Conservation (phyloP, 1,139 yeast genomes). For the Diutina catenulata region DNA sequence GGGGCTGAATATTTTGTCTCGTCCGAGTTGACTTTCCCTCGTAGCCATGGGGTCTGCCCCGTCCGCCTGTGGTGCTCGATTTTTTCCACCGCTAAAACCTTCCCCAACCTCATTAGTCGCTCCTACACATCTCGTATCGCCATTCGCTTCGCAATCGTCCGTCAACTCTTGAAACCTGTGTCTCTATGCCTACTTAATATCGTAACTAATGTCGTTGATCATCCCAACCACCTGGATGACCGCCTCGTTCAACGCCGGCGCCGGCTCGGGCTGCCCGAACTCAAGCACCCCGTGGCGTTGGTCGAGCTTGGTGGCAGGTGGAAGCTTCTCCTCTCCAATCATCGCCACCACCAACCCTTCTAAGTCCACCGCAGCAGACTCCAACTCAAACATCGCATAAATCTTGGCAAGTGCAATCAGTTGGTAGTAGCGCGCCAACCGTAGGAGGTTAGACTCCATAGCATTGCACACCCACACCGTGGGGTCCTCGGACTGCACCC, state of each 20-base stretch:
- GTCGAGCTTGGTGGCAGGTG: not conserved
- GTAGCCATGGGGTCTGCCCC: too few relatives aligned
- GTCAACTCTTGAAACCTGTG: too few relatives aligned
- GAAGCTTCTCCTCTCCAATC: not conserved
- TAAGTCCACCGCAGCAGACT: not conserved
- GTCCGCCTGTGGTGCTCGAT: too few relatives aligned
- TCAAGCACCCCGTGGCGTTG: not conserved
- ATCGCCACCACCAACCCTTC: not conserved
- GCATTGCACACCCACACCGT: not conserved
- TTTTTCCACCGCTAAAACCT: too few relatives aligned
- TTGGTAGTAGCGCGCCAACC: not conserved
- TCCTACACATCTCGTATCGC: too few relatives aligned
- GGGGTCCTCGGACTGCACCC: not conserved
- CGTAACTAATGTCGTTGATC: slow-evolving; percentile 1
- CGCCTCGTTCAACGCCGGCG: not conserved
- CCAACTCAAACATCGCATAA: not conserved
- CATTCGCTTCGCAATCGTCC: too few relatives aligned
- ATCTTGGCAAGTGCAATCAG: not conserved
- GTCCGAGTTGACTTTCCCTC: too few relatives aligned
- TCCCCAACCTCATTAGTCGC: too few relatives aligned
- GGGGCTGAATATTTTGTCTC: too few relatives aligned
- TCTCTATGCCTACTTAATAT: not conserved
- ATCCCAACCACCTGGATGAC: not conserved
- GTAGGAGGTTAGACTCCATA: not conserved
- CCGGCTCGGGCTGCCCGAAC: not conserved